Evolutionary conservation across 2,329 filamentous ascomycete genomes (phyloP), one percentile per base, ranked within the genome.

Genomic region (Beauveria scarabaeidicola): DNA sequence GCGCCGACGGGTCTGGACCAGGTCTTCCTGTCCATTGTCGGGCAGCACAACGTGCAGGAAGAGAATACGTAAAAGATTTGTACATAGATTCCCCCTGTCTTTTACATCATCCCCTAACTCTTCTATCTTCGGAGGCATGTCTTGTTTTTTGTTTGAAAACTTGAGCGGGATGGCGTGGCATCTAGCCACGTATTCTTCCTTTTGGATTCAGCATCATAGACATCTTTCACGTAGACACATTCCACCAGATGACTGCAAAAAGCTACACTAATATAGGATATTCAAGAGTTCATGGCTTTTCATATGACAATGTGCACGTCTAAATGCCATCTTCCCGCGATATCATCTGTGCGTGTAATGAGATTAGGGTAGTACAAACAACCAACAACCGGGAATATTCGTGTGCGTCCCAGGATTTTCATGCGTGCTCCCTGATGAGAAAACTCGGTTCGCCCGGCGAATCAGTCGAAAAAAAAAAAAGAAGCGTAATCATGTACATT

Each of bases 1-100:
- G 89, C 84, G 61, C 90, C 90, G 25, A 94, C 91, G 19, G 95
- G 90, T 17, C 75, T 97, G 46, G 92, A 97, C 69, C 90, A 96
- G 72, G 91, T 97, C 0, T 97, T 97, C 73, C 73, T 97, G 70
- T 82, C 81, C 27, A 94, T 97, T 69, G 91, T 96, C 0, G 86
- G 87, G 1, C 82, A 85, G 71, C 88, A 95, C 70, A 85, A 91
- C 70, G 82, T 93, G 7, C 78, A 86, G 64, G 90, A 95, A 70
- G 91, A 93, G 74, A 81, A 82, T 23, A 11, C 56, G 27, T 58
- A 46, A 27, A 46, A 36, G 13, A 36, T 15, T 5, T 15, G 11
- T 15, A 36, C 13, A 36, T 13, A 36, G 29, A 32, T 36, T 36
- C 13, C 32, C 32, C 32, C 0, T 32, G 10, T 36, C 32, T 15